Evolutionary conservation across 2,329 filamentous ascomycete genomes (phyloP), one percentile per base, ranked within the genome.

Genomic region (Fusarium haematococcum): DNA sequence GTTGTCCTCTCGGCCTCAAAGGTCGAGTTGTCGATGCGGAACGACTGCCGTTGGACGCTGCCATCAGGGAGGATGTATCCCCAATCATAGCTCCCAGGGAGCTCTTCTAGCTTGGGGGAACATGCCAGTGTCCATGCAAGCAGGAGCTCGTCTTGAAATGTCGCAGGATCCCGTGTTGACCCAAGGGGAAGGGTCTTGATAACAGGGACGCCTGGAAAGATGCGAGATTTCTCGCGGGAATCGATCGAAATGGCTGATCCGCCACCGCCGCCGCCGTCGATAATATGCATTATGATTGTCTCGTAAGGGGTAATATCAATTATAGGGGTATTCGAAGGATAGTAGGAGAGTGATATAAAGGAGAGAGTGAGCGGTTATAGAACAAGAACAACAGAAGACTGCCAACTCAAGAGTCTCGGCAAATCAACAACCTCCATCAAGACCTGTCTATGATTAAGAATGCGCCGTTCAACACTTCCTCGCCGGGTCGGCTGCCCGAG

Each of bases 191-290:
- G 50, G 41, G 66, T 70, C 57, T 72, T 70, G 33, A 70, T 63
- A 41, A 70, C 54, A 41, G 39, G 32, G 30, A 54, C 52, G 16
- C 20, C 32, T 27, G 43, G n/a, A 45, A 68, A 60, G 32, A 70
- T 32, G 43, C 45, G 27, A 57, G 60, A 25, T n/a, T 33, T 70
- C 50, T 64, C 16, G 43, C 18, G 61, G n/a, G 66, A 6, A 7
- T 68, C 58, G 61, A 67, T 65, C 27, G 69, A 66, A 45, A 62
- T 58, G 48, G 70, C 56, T 27, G 67, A 66, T 58, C 72, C 70
- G 48, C 72, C 71, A 52, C 72, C 71, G 54, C 74, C 76, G 60
- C 76, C 35, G 30, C 69, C 67, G 65, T 77, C 75, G 63, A 78
- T 77, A 56, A 56, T 77, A 48, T 66, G 74, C 76, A 77, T 79